phyloP scores from a whole-genome alignment of 2,329 filamentous ascomycete genomes.

The Delphinella strobiligena region DNA sequence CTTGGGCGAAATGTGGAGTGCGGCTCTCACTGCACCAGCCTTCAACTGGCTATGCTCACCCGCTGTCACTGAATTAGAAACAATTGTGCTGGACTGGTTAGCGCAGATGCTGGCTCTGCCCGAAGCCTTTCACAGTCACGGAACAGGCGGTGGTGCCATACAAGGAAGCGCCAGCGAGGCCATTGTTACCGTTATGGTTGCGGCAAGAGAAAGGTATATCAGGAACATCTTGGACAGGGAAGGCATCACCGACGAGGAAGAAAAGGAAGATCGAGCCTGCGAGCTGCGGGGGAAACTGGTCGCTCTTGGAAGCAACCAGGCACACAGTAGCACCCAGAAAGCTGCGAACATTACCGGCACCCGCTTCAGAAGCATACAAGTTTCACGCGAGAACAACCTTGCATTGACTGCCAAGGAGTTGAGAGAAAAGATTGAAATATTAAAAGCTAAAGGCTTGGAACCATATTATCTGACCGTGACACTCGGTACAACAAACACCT shows the following conservation, averaged over 20 bases:
- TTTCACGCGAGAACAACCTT: slow-evolving; percentile 51
- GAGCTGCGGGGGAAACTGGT: slow-evolving; percentile 60
- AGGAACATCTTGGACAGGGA: slow-evolving; percentile 44
- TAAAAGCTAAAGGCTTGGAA: slow-evolving; percentile 56
- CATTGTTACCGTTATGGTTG: slow-evolving; percentile 74
- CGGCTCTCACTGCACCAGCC: slow-evolving; percentile 76
- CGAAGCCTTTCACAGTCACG: slow-evolving; percentile 58
- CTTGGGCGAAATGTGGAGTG: slow-evolving; percentile 83
- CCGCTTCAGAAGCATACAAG: slow-evolving; percentile 60
- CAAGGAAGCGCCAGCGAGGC: slow-evolving; percentile 86
- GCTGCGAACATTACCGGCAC: slow-evolving; percentile 77
- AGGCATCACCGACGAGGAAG: slow-evolving; percentile 32
- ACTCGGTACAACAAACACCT: slow-evolving; percentile 78
- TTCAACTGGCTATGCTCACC: slow-evolving; percentile 98
- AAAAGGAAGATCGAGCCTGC: slow-evolving; percentile 58
- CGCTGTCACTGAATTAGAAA: slow-evolving; percentile 86
- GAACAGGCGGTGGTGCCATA: slow-evolving; percentile 80
- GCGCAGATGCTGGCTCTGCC: slow-evolving; percentile 65
- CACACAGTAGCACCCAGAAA: slow-evolving; percentile 79
- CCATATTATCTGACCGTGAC: slow-evolving; percentile 82
- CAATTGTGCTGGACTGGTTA: slow-evolving; percentile 85
- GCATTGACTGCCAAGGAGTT: slow-evolving; percentile 57
- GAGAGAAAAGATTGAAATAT: slow-evolving; percentile 48
- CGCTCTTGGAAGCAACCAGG: slow-evolving; percentile 64
- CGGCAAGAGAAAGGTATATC: slow-evolving; percentile 70